phyloP scores from a whole-genome alignment of 148 eudicot species.

The Heliamphora exappendiculata region DNA sequence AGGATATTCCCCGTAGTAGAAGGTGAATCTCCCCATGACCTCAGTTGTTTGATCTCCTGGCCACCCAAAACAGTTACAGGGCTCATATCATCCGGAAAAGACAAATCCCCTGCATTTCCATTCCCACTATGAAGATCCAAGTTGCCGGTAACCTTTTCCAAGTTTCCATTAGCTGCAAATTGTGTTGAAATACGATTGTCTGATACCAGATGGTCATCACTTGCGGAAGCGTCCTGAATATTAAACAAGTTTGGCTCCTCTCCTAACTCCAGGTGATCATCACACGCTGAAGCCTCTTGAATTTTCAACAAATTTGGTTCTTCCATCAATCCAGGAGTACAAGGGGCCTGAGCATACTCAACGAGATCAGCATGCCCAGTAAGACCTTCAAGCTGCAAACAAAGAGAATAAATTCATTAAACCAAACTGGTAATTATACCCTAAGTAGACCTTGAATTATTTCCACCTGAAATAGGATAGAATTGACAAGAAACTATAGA shows the following conservation, averaged over 20 bases:
- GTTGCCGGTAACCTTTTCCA: constrained; percentile 28
- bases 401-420: constrained; percentile 1
- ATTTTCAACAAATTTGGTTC: constrained; percentile 63
- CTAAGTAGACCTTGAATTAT: not conserved
- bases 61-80: too few relatives aligned
- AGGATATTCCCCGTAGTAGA: constrained; percentile 17
- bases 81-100: too few relatives aligned
- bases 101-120: too few relatives aligned
- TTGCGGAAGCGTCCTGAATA: constrained; percentile 48
- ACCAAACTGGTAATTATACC: not conserved
- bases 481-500: too few relatives aligned
- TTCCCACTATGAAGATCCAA: too few relatives aligned
- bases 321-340: constrained; percentile 79
- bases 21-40: constrained; percentile 15
- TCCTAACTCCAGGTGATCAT: constrained; percentile 74
- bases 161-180: constrained; percentile 30
- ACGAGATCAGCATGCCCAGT: constrained; percentile 20
- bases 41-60: constrained; percentile 20
- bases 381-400: constrained; percentile 25
- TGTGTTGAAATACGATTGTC: constrained; percentile 45
- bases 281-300: constrained; percentile 67
- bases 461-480: not conserved
- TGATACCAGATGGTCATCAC: constrained; percentile 63
- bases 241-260: constrained; percentile 37
- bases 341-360: constrained; percentile 70